Evolutionary conservation across 306 rosid genomes (phyloP), one percentile per base, ranked within the genome.

Genomic region (Herpetospermum pedunculosum): DNA sequence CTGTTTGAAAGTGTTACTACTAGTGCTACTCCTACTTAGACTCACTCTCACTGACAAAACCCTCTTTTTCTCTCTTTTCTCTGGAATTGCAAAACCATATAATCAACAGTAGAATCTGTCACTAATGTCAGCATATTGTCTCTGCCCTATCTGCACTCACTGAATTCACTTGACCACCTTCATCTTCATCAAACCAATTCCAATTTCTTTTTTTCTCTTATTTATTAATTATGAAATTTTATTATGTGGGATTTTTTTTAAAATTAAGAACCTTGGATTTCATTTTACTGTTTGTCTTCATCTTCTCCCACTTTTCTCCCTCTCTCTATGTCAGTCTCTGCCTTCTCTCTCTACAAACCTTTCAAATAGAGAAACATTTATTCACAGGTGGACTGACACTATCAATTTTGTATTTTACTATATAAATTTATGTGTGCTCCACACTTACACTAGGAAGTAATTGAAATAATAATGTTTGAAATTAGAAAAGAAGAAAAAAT

Each of bases 241-340:
- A n/a, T n/a, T n/a, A n/a, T n/a, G n/a, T n/a, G n/a, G n/a, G n/a
- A n/a, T n/a, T n/a, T n/a, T n/a, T n/a, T n/a, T n/a, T n/a, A n/a
- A n/a, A n/a, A n/a, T n/a, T n/a, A n/a, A n/a, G 80, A 85, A 81
- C 87, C 86, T 84, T 75, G 77, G 74, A 89, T 84, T 89, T 85
- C 88, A 84, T 81, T 76, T 78, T 79, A 84, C 87, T 88, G 83
- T 89, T 90, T 84, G 96, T 90, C 96, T 85, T 81, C 89, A 73
- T 86, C 78, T 78, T 80, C 83, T 77, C 80, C 38, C 78, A 52
- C 79, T 80, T 73, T 72, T 69, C 46, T 57, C 52, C 60, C 75
- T 70, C 60, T 72, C 75, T 37, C 83, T 58, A 65, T 77, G 58
- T 54, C 70, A 82, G 38, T 72, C 9, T 23, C 30, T 26, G n/a